phyloP scores from a whole-genome alignment of 441 rosid genomes.

The Populus trichocarpa region DNA sequence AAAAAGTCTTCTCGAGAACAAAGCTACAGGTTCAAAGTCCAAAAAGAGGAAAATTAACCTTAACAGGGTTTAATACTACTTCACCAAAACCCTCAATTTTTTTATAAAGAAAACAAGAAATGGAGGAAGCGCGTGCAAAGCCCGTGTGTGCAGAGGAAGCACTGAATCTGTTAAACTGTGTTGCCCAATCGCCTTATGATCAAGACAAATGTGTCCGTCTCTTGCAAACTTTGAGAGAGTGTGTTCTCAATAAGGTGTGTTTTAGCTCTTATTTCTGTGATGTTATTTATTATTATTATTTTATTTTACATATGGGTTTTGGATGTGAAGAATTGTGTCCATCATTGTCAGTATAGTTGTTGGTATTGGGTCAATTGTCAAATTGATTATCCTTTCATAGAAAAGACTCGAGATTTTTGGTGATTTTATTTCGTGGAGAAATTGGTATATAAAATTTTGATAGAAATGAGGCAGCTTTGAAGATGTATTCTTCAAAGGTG shows the following conservation, averaged over 20 bases:
- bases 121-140: constrained; percentile 41
- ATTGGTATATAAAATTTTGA: not conserved
- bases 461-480: not conserved
- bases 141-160: constrained; percentile 64
- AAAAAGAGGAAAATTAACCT: too few species aligned
- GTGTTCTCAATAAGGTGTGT: constrained; percentile 56
- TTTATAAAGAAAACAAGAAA: constrained; percentile 1
- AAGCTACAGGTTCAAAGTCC: too few species aligned
- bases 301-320: not conserved
- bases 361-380: not conserved
- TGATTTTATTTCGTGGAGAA: not conserved
- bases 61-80: not conserved
- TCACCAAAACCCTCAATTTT: not conserved
- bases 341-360: not conserved
- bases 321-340: not conserved
- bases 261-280: not conserved
- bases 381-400: not conserved
- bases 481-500: not conserved
- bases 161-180: constrained; percentile 73
- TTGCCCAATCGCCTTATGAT: constrained; percentile 53
- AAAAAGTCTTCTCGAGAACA: too few species aligned
- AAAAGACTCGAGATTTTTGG: not conserved
- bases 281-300: not conserved
- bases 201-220: constrained; percentile 55
- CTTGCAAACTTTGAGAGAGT: constrained; percentile 55